Evolutionary conservation across 371 early-diverging fungal genomes (phyloP).

Genomic region (Mortierella sp.): DNA sequence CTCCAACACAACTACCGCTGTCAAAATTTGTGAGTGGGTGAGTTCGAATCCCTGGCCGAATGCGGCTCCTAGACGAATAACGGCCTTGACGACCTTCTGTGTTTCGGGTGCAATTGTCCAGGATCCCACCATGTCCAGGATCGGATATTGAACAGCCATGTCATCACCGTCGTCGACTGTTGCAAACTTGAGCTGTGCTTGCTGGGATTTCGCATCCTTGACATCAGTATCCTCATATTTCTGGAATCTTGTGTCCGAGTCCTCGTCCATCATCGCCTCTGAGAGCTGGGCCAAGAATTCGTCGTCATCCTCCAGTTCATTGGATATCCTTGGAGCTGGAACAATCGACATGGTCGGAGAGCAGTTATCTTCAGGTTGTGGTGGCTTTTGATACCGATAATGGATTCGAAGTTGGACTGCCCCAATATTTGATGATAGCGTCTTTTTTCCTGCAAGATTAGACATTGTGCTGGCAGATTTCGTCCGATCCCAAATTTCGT

Average conservation of each 20-base stretch:
- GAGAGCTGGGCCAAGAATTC: conserved; percentile 48
- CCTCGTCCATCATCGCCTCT: conserved; percentile 51
- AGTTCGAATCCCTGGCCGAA: conserved; percentile 88
- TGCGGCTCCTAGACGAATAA: conserved; percentile 70
- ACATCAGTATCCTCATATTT: conserved; percentile 39
- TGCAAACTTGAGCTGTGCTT: conserved; percentile 40
- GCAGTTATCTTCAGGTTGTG: conserved; percentile 13
- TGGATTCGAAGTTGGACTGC: conserved; percentile 74
- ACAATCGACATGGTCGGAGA: conserved; percentile 16
- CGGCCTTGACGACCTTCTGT: conserved; percentile 71
- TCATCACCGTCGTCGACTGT: conserved; percentile 50
- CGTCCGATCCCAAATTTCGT: conserved; percentile 74
- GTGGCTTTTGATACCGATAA: conserved; percentile 66
- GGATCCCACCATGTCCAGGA: conserved; percentile 52
- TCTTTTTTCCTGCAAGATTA: conserved; percentile 60
- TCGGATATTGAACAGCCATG: conserved; percentile 38
- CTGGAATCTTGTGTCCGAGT: conserved; percentile 50
- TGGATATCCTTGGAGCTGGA: conserved; percentile 28
- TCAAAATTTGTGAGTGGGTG: conserved; percentile 77
- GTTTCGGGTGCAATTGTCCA: conserved; percentile 66
- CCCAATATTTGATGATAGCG: conserved; percentile 68
- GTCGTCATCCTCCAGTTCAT: conserved; percentile 31
- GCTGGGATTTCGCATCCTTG: conserved; percentile 47
- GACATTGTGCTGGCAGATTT: conserved; percentile 69
- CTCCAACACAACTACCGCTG: conserved; percentile 74